phyloP scores from a whole-genome alignment of 305 asterid genomes.

The Fraxinus paxiana region DNA sequence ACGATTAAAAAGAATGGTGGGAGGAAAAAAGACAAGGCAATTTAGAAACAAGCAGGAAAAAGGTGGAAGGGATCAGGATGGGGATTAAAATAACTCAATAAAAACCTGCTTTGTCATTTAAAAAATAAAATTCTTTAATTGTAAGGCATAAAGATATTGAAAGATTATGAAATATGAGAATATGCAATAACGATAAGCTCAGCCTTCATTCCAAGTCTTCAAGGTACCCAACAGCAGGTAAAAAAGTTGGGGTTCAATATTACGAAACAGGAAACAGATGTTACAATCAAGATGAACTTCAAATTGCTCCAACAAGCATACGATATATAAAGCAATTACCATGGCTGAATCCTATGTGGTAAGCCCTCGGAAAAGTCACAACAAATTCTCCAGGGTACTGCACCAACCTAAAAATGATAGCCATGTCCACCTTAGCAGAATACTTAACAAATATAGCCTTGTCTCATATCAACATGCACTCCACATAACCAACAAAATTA shows the following conservation, averaged over 20 bases:
- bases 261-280: slow-evolving; percentile 6
- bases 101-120: background rate
- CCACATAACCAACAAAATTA: slow-evolving; percentile 11
- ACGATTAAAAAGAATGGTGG: background rate
- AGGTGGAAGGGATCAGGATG: background rate
- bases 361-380: slow-evolving; percentile 97
- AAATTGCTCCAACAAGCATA: slow-evolving; percentile 17
- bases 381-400: slow-evolving; percentile 98
- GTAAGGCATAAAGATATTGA: background rate
- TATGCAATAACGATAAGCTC: background rate
- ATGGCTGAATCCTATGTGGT: slow-evolving; percentile 95
- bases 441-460: slow-evolving; percentile 8
- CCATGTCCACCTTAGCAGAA: slow-evolving; percentile 28
- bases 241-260: background rate
- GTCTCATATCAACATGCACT: slow-evolving; percentile 11
- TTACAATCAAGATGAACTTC: slow-evolving; percentile 10
- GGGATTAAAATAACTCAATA: background rate
- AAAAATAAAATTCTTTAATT: background rate
- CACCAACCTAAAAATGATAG: slow-evolving; percentile 62
- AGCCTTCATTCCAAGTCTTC: slow-evolving; percentile 8
- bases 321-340: slow-evolving; percentile 51
- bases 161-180: background rate
- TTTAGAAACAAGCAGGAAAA: background rate
- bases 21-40: background rate
- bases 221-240: background rate